These are phyloP conservation scores for Colletotrichum sp. DNA, from an alignment of 2,329 filamentous ascomycete species.

Conservation along the genomic window DNA sequence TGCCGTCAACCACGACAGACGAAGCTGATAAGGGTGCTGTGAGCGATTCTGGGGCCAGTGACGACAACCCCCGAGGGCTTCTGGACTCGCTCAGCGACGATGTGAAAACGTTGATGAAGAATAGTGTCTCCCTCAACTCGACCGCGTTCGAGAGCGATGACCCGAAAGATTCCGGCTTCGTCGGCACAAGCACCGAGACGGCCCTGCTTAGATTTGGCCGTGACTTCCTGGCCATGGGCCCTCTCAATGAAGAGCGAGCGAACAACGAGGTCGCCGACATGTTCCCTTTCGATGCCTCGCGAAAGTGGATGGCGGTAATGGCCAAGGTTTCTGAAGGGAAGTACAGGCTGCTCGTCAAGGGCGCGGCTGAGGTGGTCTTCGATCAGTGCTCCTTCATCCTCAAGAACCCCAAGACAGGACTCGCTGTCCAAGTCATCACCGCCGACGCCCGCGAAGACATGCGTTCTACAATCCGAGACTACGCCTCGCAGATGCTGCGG, in stretches of 20 bases:
- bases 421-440: slow-evolving; percentile 31
- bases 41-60: slow-evolving; percentile 28
- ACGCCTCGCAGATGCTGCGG: slow-evolving; percentile 70
- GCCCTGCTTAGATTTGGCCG: slow-evolving; percentile 56
- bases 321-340: slow-evolving; percentile 48
- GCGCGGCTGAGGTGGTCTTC: slow-evolving; percentile 62
- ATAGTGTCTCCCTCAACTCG: slow-evolving; percentile 51
- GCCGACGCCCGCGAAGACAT: slow-evolving; percentile 36
- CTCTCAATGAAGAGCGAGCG: slow-evolving; percentile 49
- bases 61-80: slow-evolving; percentile 18
- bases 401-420: slow-evolving; percentile 46
- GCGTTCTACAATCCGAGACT: slow-evolving; percentile 45
- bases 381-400: slow-evolving; percentile 47
- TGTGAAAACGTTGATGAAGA: slow-evolving; percentile 40
- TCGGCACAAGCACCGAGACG: slow-evolving; percentile 62
- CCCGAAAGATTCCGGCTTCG: slow-evolving; percentile 40
- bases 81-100: slow-evolving; percentile 34
- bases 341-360: slow-evolving; percentile 61
- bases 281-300: slow-evolving; percentile 58
- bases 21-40: slow-evolving; percentile 28
- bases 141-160: slow-evolving; percentile 58
- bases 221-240: slow-evolving; percentile 52
- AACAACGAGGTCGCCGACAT: slow-evolving; percentile 52
- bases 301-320: slow-evolving; percentile 63
- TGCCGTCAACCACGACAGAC: background rate